Conservation (phyloP, 1,139 yeast species). For the Candida dubliniensis region DNA sequence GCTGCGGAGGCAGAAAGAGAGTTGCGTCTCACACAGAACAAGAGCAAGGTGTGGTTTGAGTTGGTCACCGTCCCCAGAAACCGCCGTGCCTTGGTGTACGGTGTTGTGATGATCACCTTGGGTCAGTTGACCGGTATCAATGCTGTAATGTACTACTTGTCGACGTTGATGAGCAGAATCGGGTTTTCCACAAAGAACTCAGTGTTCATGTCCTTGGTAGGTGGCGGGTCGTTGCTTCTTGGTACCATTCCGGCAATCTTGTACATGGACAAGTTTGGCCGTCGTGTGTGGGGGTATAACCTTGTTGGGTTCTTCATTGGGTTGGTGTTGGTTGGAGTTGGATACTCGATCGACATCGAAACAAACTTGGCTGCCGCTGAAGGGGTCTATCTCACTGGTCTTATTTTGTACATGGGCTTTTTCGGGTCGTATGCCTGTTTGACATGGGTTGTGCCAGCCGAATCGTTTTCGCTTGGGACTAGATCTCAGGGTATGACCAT, state of each 20-base stretch:
- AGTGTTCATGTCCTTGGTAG: slow-evolving; percentile 59
- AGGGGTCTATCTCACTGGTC: slow-evolving; percentile 59
- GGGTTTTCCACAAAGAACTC: slow-evolving; percentile 45
- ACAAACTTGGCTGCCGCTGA: slow-evolving; percentile 47
- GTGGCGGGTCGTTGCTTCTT: slow-evolving; percentile 58
- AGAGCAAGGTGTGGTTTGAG: slow-evolving; percentile 42
- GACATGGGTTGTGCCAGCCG: slow-evolving; percentile 58
- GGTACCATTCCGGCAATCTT: slow-evolving; percentile 64
- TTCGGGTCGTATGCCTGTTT: slow-evolving; percentile 65
- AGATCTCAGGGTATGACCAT: slow-evolving; percentile 56
- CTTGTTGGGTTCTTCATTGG: slow-evolving; percentile 58
- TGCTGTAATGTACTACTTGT: slow-evolving; percentile 57
- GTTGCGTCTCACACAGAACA: slow-evolving; percentile 24
- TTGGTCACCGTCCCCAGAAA: slow-evolving; percentile 53
- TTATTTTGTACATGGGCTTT: slow-evolving; percentile 61
- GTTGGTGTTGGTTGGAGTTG: slow-evolving; percentile 55
- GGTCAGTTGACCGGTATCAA: slow-evolving; percentile 61
- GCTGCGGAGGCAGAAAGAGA: slow-evolving; percentile 31
- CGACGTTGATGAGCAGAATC: slow-evolving; percentile 48
- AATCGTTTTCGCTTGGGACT: slow-evolving; percentile 45
- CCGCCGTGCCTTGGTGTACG: slow-evolving; percentile 57
- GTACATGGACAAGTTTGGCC: slow-evolving; percentile 60
- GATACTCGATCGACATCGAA: slow-evolving; percentile 40
- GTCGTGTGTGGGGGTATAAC: slow-evolving; percentile 43
- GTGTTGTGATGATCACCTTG: slow-evolving; percentile 54